Percentiles rank a stretch among this genome's conserved stretches.
phyloP scores from a whole-genome alignment of 176 grass and related monocot genomes.

The Alloteropsis semialata region DNA sequence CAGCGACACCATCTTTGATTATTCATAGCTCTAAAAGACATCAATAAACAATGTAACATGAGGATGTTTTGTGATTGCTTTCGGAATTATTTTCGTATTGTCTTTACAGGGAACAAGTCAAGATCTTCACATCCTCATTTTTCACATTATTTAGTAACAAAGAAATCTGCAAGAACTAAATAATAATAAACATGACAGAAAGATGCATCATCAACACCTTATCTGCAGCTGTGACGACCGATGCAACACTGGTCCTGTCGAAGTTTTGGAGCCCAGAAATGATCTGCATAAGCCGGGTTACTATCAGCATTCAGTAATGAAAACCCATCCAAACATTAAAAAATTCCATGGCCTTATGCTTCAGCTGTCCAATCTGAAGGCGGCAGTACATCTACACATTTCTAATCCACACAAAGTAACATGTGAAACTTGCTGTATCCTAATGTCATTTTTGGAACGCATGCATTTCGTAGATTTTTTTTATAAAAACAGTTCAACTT shows the following conservation, averaged over 20 bases:
- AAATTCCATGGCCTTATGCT: background rate
- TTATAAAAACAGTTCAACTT: background rate
- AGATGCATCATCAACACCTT: conserved; percentile 46
- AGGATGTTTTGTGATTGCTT: background rate
- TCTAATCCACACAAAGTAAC: background rate
- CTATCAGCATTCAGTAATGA: background rate
- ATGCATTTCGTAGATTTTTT: background rate
- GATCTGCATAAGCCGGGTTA: conserved; percentile 53
- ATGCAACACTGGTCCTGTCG: conserved; percentile 73
- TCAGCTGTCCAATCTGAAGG: conserved; percentile 3
- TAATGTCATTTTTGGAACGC: background rate
- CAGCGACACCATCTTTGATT: background rate
- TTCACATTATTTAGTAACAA: background rate
- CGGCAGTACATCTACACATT: conserved; percentile 10
- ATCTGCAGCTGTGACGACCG: conserved; percentile 87
- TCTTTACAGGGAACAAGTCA: background rate
- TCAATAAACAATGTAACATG: background rate
- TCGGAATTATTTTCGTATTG: background rate
- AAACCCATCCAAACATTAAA: background rate
- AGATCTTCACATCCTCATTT: background rate
- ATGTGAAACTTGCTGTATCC: background rate
- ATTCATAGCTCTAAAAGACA: background rate
- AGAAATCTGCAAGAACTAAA: background rate
- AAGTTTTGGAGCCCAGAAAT: conserved; percentile 91
- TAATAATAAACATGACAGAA: background rate